Conservation (phyloP, 2,329 filamentous ascomycete species). For the Xylariaceae sp. region DNA sequence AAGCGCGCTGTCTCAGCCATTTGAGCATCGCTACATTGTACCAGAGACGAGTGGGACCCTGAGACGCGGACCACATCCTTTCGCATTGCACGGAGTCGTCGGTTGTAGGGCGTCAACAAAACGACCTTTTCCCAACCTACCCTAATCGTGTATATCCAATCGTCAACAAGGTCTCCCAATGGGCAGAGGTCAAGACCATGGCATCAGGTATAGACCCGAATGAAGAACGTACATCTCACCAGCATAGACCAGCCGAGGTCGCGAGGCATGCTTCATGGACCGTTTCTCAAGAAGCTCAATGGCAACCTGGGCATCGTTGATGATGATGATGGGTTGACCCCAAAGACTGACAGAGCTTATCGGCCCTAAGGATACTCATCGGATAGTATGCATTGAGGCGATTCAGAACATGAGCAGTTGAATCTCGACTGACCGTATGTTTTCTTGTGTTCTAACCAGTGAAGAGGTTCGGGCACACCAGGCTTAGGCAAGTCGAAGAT, state of each 20-base stretch:
- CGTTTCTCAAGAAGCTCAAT: slow-evolving; percentile 36
- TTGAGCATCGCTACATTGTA: background rate
- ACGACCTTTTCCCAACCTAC: background rate
- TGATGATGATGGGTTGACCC: slow-evolving; percentile 37
- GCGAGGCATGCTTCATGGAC: slow-evolving; percentile 32
- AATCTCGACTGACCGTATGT: slow-evolving; percentile 24
- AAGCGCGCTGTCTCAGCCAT: slow-evolving; percentile 1
- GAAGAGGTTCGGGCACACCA: slow-evolving; percentile 34
- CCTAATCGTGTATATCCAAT: background rate
- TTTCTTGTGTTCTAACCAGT: slow-evolving; percentile 39
- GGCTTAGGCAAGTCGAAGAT: slow-evolving; percentile 43
- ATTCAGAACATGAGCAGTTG: background rate
- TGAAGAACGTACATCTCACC: slow-evolving; percentile 18
- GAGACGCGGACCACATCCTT: background rate
- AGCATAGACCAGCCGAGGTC: slow-evolving; percentile 30
- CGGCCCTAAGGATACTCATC: slow-evolving; percentile 21
- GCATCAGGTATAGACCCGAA: background rate
- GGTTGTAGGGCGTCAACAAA: background rate
- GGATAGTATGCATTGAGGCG: background rate
- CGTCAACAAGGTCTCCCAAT: slow-evolving; percentile 15
- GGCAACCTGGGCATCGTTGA: slow-evolving; percentile 36
- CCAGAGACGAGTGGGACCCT: background rate
- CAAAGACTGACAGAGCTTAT: slow-evolving; percentile 38
- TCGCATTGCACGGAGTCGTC: background rate
- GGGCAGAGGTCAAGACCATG: slow-evolving; percentile 7